phyloP scores from a whole-genome alignment of 768 basidiomycete genomes.

The Pleurotus eryngii region DNA sequence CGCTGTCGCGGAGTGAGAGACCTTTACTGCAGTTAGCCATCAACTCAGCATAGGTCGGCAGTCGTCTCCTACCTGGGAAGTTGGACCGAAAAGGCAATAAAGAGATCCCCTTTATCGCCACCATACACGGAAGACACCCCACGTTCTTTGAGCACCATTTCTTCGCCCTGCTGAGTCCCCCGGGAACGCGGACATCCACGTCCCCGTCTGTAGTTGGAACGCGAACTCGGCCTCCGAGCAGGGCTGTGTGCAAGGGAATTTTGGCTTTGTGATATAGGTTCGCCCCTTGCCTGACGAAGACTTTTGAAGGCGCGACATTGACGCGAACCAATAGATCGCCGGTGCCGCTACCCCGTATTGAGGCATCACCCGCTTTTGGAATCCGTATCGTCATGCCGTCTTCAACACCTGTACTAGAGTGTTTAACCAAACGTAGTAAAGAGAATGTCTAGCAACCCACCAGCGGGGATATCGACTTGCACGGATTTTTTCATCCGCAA shows the following conservation, averaged over 20 bases:
- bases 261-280: constrained; percentile 88
- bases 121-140: constrained; percentile 68
- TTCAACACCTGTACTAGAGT: constrained; percentile 66
- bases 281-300: constrained; percentile 86
- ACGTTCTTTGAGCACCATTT: constrained; percentile 88
- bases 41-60: background rate
- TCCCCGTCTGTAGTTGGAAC: constrained; percentile 96
- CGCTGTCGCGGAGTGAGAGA: constrained; percentile 81
- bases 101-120: constrained; percentile 74
- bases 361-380: constrained; percentile 78
- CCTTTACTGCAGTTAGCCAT: constrained; percentile 37
- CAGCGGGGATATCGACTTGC: constrained; percentile 81
- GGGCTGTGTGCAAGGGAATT: constrained; percentile 86
- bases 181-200: constrained; percentile 88
- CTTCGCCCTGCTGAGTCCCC: constrained; percentile 97
- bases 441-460: constrained; percentile 39
- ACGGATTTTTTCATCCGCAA: constrained; percentile 76
- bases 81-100: constrained; percentile 83
- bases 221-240: constrained; percentile 89
- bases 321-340: constrained; percentile 90
- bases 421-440: constrained; percentile 1
- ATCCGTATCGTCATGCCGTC: constrained; percentile 91
- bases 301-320: constrained; percentile 76
- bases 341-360: constrained; percentile 72
- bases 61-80: constrained; percentile 76